Conservation (phyloP, 148 eudicot species). For the Simmondsia chinensis region DNA sequence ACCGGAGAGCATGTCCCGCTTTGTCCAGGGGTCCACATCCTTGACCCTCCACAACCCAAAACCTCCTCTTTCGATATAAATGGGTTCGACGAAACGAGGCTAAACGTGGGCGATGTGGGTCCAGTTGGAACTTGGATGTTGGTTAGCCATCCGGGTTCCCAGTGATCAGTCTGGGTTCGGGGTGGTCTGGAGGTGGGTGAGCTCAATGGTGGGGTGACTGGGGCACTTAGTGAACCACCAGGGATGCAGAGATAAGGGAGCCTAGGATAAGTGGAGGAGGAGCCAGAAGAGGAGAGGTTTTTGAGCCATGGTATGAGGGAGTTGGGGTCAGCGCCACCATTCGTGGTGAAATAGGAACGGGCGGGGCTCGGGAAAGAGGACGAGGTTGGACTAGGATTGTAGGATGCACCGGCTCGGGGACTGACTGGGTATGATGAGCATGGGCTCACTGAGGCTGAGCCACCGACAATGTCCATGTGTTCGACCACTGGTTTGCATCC, state of each 20-base stretch:
- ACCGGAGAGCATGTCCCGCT: conserved; percentile 94
- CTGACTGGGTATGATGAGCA: conserved; percentile 86
- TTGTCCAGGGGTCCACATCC: conserved; percentile 97
- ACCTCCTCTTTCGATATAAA: conserved; percentile 59
- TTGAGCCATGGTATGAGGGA: conserved; percentile 97
- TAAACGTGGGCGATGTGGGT: conserved; percentile 80
- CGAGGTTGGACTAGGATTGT: conserved; percentile 80
- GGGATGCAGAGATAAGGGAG: conserved; percentile 60
- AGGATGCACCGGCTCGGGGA: conserved; percentile 73
- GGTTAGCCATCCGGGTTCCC: conserved; percentile 75
- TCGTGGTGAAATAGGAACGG: conserved; percentile 37
- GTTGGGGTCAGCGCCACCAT: conserved; percentile 48
- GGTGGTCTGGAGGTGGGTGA: conserved; percentile 86
- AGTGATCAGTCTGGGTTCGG: conserved; percentile 37
- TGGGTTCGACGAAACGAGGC: conserved; percentile 72
- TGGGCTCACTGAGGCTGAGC: conserved; percentile 71
- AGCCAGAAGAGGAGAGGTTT: conserved; percentile 73
- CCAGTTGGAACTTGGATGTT: conserved; percentile 63
- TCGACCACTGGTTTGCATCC: conserved; percentile 84
- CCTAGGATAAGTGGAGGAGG: conserved; percentile 53
- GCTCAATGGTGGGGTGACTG: conserved; percentile 90
- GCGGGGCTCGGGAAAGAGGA: conserved; percentile 81
- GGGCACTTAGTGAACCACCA: conserved; percentile 90
- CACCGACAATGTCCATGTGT: conserved; percentile 49
- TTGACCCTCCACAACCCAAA: conserved; percentile 48